Evolutionary conservation across 441 rosid genomes (phyloP).

Genomic region (Geranium incanum): DNA sequence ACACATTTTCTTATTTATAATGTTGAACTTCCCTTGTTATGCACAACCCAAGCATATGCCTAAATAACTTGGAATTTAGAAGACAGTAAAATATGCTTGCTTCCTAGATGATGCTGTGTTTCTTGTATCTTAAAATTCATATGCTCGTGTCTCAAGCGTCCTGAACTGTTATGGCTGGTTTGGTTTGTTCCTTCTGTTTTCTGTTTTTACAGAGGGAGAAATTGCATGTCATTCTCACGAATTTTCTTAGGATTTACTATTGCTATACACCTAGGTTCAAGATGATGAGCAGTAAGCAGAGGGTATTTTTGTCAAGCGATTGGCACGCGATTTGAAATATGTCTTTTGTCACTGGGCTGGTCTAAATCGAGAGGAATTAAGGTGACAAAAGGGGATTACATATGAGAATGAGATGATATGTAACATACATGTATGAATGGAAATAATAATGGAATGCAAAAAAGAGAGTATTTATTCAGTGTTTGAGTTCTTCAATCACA

Average conservation of each 20-base stretch:
- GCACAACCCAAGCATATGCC: neutral
- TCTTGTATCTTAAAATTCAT: neutral
- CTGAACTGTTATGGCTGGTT: too few species aligned
- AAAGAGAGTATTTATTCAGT: conserved; percentile 18
- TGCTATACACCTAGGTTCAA: too few species aligned
- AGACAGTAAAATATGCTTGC: neutral
- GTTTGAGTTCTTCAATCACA: conserved; percentile 13
- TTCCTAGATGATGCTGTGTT: neutral
- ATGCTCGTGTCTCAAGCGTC: too few species aligned
- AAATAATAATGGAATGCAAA: neutral
- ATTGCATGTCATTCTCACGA: too few species aligned
- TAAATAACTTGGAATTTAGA: neutral
- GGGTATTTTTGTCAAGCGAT: too few species aligned
- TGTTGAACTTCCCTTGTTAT: neutral
- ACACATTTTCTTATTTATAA: neutral
- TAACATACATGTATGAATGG: neutral
- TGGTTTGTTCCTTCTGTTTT: too few species aligned
- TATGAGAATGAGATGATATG: too few species aligned
- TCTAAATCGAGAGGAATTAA: neutral
- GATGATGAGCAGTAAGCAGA: too few species aligned
- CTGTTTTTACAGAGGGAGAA: too few species aligned
- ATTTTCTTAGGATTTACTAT: too few species aligned
- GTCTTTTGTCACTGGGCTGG: too few species aligned
- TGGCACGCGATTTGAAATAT: too few species aligned
- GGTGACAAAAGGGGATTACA: neutral